Evolutionary conservation across 2,329 filamentous ascomycete species (phyloP), one percentile per base, ranked within the genome.

Genomic region (Fusarium decemcellulare): DNA sequence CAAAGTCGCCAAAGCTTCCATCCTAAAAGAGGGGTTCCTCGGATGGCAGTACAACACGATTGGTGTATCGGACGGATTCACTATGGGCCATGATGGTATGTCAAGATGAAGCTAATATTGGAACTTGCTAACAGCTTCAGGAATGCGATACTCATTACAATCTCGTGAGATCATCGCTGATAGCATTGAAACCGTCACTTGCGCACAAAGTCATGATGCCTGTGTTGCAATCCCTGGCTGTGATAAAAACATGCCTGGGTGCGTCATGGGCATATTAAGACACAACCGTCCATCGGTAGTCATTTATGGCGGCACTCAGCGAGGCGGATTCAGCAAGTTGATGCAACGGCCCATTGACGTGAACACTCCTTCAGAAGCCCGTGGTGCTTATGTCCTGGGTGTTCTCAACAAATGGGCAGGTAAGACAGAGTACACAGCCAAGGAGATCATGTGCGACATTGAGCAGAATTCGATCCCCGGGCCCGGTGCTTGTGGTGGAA

Each of bases 1-100:
- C 12, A 48, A 48, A 27, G 46, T 48, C 27, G 46, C 46, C 46
- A 34, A 48, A 6, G 46, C 30, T 32, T 27, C 46, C n/a, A 30
- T 48, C 2, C 12, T 48, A 30, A 48, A 48, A 8, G 46, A 48
- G 3, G 46, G 46, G 5, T 48, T 48, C 34, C 46, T 48, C 1
- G 46, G 27, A 27, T 48, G 46, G 29, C 46, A 48, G 46, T 48
- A 48, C 46, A 48, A 48, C n/a, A 48, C 46, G 3, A 48, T 48
- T 5, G 46, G 46, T 34, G 46, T 48, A 2, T 48, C 46, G 15
- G 46, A 48, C 14, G 46, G 46, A 2, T 32, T 48, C 11, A 48
- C 46, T 5, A 48, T 48, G 46, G 46, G 46, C 4, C 46, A 48
- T 5, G 34, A 48, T 5, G 46, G 46, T n/a, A n/a, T n/a, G n/a